A percentile compares a stretch with the other conserved stretches of the same genome.
These are phyloP conservation scores for Teratosphaeriaceae sp. DNA, from an alignment of 2,329 filamentous ascomycete genomes.

Conservation along the genomic window DNA sequence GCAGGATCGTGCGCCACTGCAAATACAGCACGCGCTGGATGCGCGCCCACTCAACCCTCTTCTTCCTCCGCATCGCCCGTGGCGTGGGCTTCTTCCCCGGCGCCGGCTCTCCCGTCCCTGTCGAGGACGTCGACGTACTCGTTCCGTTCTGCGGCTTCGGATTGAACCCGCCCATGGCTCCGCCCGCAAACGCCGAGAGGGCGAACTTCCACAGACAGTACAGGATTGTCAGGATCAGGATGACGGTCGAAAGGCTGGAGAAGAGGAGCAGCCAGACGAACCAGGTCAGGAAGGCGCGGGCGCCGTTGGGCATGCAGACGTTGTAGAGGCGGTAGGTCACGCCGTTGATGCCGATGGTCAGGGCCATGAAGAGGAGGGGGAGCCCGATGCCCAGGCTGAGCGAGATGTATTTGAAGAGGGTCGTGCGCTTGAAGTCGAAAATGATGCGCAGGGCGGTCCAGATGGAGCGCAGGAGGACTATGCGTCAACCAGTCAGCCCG, in stretches of 20 bases:
- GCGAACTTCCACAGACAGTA: constrained; percentile 32
- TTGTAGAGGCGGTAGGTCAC: constrained; percentile 88
- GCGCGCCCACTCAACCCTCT: constrained; percentile 49
- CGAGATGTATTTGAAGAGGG: constrained; percentile 10
- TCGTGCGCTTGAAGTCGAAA: constrained; percentile 13
- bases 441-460: constrained; percentile 17
- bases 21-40: constrained; percentile 67
- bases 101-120: neutral
- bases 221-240: constrained; percentile 27
- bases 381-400: constrained; percentile 35
- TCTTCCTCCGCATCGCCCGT: neutral
- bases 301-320: constrained; percentile 88
- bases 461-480: constrained; percentile 15
- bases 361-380: constrained; percentile 63
- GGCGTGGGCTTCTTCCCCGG: neutral
- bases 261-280: constrained; percentile 34
- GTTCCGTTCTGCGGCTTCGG: too few species aligned
- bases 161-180: too few species aligned
- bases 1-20: constrained; percentile 75
- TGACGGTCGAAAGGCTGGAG: constrained; percentile 19
- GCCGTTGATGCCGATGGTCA: constrained; percentile 75
- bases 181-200: constrained; percentile 5
- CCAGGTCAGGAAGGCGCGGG: constrained; percentile 59
- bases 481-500: too few species aligned
- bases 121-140: neutral